Conservation (phyloP, 192 early-diverging fungal species). For the Podila minutissima region DNA sequence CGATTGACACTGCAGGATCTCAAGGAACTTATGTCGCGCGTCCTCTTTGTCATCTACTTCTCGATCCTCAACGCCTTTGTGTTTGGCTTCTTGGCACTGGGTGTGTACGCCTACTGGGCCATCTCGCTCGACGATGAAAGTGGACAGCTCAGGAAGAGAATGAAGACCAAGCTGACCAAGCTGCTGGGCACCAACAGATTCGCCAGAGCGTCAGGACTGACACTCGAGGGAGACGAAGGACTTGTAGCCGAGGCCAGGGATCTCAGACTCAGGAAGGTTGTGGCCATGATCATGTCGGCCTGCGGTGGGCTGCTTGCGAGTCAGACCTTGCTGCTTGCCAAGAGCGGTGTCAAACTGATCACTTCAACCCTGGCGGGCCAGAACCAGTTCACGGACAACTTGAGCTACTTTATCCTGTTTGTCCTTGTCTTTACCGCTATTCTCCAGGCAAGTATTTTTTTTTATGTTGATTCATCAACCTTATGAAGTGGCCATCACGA, state of each 20-base stretch:
- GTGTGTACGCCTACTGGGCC: conserved; percentile 59
- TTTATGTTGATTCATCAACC: no score
- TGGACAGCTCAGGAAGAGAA: conserved; percentile 35
- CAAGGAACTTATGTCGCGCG: conserved; percentile 54
- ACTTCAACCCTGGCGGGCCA: conserved; percentile 41
- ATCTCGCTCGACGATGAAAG: conserved; percentile 38
- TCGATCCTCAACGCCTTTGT: conserved; percentile 56
- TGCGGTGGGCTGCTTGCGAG: conserved; percentile 66
- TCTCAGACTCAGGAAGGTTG: conserved; percentile 53
- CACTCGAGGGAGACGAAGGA: conserved; percentile 34
- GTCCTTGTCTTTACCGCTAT: conserved; percentile 63
- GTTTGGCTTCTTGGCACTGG: conserved; percentile 49
- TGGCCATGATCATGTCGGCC: conserved; percentile 65
- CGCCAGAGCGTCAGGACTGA: conserved; percentile 35
- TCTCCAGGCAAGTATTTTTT: conserved; percentile 54
- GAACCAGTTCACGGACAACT: conserved; percentile 64
- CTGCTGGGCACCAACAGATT: conserved; percentile 43
- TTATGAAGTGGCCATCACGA: no score
- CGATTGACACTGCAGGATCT: conserved; percentile 55
- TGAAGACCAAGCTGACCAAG: conserved; percentile 23
- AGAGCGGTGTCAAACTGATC: conserved; percentile 56
- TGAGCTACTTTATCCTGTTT: conserved; percentile 64
- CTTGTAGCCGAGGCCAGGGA: conserved; percentile 27
- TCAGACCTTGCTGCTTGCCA: conserved; percentile 66
- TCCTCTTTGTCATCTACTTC: conserved; percentile 65